Percentiles rank a stretch among this genome's conserved stretches.
phyloP scores from a whole-genome alignment of 2,329 filamentous ascomycete species.

The Plectosphaerella plurivora region DNA sequence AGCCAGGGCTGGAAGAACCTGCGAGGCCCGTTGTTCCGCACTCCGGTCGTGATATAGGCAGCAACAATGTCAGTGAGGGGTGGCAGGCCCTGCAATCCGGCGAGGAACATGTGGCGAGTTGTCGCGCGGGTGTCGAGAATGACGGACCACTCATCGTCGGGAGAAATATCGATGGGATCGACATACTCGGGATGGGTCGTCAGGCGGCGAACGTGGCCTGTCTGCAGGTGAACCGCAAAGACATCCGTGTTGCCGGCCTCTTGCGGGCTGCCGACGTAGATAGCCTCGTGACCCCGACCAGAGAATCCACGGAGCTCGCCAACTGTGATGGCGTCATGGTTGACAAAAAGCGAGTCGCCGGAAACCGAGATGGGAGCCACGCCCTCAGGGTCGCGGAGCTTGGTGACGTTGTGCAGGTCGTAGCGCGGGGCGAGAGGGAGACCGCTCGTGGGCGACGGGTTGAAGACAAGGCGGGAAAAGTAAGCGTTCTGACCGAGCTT shows the following conservation, averaged over 20 bases:
- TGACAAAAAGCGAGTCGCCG: constrained; percentile 21
- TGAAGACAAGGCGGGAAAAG: constrained; percentile 30
- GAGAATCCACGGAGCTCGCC: constrained; percentile 37
- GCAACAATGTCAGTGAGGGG: constrained; percentile 28
- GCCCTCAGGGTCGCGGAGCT: constrained; percentile 16
- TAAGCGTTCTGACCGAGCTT: constrained; percentile 18
- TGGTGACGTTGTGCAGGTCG: constrained; percentile 28
- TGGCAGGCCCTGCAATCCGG: constrained; percentile 29
- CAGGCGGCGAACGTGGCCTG: constrained; percentile 29
- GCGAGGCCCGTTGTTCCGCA: constrained; percentile 34
- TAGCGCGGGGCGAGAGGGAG: constrained; percentile 22
- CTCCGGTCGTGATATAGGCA: constrained; percentile 23
- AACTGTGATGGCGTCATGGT: constrained; percentile 22
- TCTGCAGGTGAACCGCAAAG: constrained; percentile 29
- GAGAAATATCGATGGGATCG: constrained; percentile 32
- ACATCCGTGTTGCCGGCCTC: constrained; percentile 38
- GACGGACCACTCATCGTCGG: constrained; percentile 32
- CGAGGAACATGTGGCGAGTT: constrained; percentile 28
- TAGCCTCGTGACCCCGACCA: constrained; percentile 28
- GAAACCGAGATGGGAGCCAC: constrained; percentile 14
- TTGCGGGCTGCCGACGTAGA: constrained; percentile 26
- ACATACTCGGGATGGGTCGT: constrained; percentile 33
- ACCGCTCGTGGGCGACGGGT: constrained; percentile 22
- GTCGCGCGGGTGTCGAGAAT: constrained; percentile 33
- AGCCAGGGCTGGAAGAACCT: constrained; percentile 38